phyloP scores from a whole-genome alignment of 1,284 basidiomycete species.

The Fomes fomentarius region DNA sequence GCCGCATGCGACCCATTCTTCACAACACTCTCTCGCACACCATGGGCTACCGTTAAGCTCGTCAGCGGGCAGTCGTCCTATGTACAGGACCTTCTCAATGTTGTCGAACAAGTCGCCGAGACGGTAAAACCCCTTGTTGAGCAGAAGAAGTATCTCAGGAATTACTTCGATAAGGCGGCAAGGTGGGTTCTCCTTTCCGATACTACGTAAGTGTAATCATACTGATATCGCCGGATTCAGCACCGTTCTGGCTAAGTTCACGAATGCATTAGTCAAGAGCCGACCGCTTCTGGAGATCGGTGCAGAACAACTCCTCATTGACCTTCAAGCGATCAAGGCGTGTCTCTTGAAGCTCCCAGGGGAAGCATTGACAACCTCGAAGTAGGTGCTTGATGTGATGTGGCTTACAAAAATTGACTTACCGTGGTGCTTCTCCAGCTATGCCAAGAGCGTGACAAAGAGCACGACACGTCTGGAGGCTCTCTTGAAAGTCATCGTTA shows the following conservation, averaged over 20 bases:
- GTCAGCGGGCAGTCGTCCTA: slow-evolving; percentile 88
- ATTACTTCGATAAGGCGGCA: slow-evolving; percentile 90
- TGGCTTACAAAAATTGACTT: slow-evolving; percentile 1
- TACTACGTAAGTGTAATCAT: not conserved
- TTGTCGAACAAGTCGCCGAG: slow-evolving; percentile 66
- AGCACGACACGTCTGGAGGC: slow-evolving; percentile 85
- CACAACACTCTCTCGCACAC: slow-evolving; percentile 70
- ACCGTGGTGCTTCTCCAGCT: slow-evolving; percentile 62
- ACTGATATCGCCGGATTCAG: slow-evolving; percentile 46
- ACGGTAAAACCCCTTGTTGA: slow-evolving; percentile 77
- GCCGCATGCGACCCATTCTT: slow-evolving; percentile 78
- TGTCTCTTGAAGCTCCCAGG: slow-evolving; percentile 85
- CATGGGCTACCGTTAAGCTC: slow-evolving; percentile 78
- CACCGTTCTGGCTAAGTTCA: slow-evolving; percentile 82
- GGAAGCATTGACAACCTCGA: slow-evolving; percentile 57
- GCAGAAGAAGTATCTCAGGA: slow-evolving; percentile 91
- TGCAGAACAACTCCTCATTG: slow-evolving; percentile 94
- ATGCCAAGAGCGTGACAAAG: slow-evolving; percentile 81
- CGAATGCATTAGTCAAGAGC: slow-evolving; percentile 84
- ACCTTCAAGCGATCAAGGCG: slow-evolving; percentile 86
- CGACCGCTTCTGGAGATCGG: slow-evolving; percentile 88
- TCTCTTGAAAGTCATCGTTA: slow-evolving; percentile 91
- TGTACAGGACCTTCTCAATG: slow-evolving; percentile 72
- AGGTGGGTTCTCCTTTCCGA: slow-evolving; percentile 51
- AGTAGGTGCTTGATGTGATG: slow-evolving; percentile 41